A percentile compares a stretch with the other conserved stretches of the same genome.
phyloP scores from a whole-genome alignment of 2,329 filamentous ascomycete genomes.

The Diaporthe humulicola region DNA sequence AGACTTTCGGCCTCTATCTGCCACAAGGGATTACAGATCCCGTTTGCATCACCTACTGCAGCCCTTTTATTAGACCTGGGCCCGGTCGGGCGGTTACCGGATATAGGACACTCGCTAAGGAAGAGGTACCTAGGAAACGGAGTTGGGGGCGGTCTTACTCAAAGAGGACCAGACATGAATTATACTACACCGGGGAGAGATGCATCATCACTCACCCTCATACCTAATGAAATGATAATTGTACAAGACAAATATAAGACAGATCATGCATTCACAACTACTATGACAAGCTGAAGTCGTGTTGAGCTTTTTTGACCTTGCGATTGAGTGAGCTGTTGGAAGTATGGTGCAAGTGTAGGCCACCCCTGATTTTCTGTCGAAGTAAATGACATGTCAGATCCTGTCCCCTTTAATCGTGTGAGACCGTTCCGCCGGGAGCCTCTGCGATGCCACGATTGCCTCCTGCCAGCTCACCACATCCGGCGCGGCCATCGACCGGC shows the following conservation, averaged over 20 bases:
- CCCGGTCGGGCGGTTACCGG: constrained; percentile 6
- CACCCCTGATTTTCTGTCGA: background rate
- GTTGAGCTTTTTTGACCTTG: background rate
- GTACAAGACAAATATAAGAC: constrained; percentile 14
- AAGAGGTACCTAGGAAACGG: constrained; percentile 31
- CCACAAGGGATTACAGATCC: constrained; percentile 2
- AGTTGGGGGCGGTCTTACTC: constrained; percentile 2
- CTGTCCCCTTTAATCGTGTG: background rate
- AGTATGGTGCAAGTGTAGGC: background rate
- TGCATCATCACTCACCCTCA: constrained; percentile 34
- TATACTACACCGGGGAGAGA: constrained; percentile 24
- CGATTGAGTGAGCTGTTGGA: background rate
- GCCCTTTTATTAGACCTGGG: constrained; percentile 14
- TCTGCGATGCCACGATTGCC: background rate
- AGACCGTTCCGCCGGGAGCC: background rate
- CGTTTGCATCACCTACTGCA: constrained; percentile 1
- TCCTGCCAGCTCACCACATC: background rate
- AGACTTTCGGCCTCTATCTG: constrained; percentile 19
- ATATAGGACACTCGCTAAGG: constrained; percentile 35
- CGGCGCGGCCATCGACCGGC: constrained; percentile 3
- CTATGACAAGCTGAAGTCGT: background rate
- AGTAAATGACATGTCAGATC: background rate
- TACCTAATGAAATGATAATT: constrained; percentile 40
- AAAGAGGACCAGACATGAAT: constrained; percentile 20
- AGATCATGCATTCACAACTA: background rate